Evolutionary conservation across 1,284 basidiomycete species (phyloP).

Genomic region (Athelia psychrophila): DNA sequence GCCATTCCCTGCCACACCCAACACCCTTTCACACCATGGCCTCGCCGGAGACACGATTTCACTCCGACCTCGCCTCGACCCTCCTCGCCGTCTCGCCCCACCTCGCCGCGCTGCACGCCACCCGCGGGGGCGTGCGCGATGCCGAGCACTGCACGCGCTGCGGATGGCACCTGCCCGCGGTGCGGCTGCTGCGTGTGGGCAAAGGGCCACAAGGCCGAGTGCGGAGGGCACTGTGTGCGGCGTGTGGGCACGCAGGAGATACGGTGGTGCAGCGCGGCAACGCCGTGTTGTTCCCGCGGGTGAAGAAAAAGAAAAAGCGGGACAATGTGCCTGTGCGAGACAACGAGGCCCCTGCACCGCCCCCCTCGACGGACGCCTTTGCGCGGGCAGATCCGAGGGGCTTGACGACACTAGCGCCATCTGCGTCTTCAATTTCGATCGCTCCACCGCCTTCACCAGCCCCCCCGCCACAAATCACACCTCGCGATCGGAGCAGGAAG

Average conservation of each 20-base stretch:
- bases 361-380: slow-evolving; percentile 1
- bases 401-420: not conserved
- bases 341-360: slow-evolving; percentile 2
- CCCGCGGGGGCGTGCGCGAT: slow-evolving; percentile 38
- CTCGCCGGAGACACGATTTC: slow-evolving; percentile 49
- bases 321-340: slow-evolving; percentile 3
- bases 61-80: slow-evolving; percentile 40
- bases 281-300: slow-evolving; percentile 10
- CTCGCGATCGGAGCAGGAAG: slow-evolving; percentile 34
- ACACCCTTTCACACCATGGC: not conserved
- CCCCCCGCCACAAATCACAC: not conserved
- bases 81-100: slow-evolving; percentile 47
- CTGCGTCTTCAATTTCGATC: not conserved
- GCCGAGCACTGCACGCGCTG: slow-evolving; percentile 42
- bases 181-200: not conserved
- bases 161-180: slow-evolving; percentile 2
- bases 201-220: not conserved
- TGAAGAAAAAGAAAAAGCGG: slow-evolving; percentile 5
- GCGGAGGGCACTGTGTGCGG: not conserved
- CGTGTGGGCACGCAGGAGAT: not conserved
- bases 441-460: not conserved
- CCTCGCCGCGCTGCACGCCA: slow-evolving; percentile 58
- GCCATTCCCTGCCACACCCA: not conserved
- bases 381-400: too few relatives aligned
- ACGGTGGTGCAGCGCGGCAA: slow-evolving; percentile 5